Conservation (phyloP, 441 rosid genomes). For the Populus tomentosa region DNA sequence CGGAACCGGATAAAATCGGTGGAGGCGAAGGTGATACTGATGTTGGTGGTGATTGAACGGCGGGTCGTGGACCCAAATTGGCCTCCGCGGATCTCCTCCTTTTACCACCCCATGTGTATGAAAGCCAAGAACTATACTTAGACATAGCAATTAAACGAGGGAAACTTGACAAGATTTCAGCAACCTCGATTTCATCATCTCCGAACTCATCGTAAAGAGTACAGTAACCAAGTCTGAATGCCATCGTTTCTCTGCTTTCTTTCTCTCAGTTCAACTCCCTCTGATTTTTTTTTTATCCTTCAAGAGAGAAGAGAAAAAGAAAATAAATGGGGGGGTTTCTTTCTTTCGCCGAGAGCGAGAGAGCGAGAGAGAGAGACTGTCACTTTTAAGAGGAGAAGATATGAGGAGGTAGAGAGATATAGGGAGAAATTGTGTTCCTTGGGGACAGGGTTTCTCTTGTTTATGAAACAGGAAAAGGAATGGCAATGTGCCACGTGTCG, state of each 20-base stretch:
- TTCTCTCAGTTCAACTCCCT: not conserved
- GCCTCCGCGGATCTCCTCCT: conserved; percentile 26
- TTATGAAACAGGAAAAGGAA: conserved; percentile 11
- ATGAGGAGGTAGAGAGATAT: not conserved
- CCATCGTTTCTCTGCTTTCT: not conserved
- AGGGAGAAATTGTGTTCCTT: conserved; percentile 2
- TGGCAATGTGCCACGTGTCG: conserved; percentile 33
- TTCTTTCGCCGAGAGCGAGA: not conserved
- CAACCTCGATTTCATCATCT: conserved; percentile 26
- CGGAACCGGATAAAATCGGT: not conserved
- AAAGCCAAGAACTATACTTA: not conserved
- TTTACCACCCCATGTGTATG: conserved; percentile 29
- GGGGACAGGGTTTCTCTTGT: conserved; percentile 12
- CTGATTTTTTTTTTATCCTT: not conserved
- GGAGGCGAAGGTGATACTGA: not conserved
- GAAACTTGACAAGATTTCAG: conserved; percentile 23
- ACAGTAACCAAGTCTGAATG: not conserved
- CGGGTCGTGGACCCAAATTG: not conserved
- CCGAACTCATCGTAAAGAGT: not conserved
- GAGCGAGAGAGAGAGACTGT: not conserved
- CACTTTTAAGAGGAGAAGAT: not conserved
- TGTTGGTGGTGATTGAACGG: not conserved
- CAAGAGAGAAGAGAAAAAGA: not conserved
- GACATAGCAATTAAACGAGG: conserved; percentile 15
- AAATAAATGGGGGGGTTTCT: no score